These are phyloP conservation scores for Cutaneotrichosporon cutaneum DNA, from an alignment of 1,284 basidiomycete species.

Conservation along the genomic window DNA sequence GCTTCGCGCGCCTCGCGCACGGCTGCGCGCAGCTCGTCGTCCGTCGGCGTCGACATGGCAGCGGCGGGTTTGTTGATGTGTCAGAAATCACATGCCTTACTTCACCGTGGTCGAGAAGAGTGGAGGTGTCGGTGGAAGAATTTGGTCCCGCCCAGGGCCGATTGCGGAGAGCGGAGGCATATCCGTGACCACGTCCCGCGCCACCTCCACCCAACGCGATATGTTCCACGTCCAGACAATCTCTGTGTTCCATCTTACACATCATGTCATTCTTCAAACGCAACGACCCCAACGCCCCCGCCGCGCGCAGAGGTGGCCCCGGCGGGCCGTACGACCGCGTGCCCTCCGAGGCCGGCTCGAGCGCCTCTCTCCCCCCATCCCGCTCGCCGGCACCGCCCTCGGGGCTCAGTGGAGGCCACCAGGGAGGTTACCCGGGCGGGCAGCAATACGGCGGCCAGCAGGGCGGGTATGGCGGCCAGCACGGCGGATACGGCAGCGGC, in stretches of 20 bases:
- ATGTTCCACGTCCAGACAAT: neutral
- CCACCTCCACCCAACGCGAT: neutral
- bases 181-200: conserved; percentile 3
- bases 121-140: neutral
- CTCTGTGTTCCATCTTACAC: neutral
- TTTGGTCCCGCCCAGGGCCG: conserved; percentile 8
- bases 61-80: neutral
- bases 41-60: conserved; percentile 30
- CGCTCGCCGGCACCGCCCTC: conserved; percentile 33
- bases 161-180: neutral
- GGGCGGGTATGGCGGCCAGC: conserved; percentile 12
- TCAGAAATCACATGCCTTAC: neutral
- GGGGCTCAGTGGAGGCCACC: conserved; percentile 7
- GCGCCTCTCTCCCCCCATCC: conserved; percentile 10
- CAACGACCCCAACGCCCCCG: conserved; percentile 43
- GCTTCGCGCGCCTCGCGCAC: conserved; percentile 56
- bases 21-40: conserved; percentile 56
- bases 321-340: conserved; percentile 42
- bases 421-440: conserved; percentile 9
- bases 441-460: neutral
- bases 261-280: conserved; percentile 41
- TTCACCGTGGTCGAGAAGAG: neutral
- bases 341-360: conserved; percentile 33
- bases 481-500: conserved; percentile 7
- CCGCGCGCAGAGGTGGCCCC: conserved; percentile 33